Conservation (phyloP, 2,329 filamentous ascomycete genomes). For the Penicillium sp. region DNA sequence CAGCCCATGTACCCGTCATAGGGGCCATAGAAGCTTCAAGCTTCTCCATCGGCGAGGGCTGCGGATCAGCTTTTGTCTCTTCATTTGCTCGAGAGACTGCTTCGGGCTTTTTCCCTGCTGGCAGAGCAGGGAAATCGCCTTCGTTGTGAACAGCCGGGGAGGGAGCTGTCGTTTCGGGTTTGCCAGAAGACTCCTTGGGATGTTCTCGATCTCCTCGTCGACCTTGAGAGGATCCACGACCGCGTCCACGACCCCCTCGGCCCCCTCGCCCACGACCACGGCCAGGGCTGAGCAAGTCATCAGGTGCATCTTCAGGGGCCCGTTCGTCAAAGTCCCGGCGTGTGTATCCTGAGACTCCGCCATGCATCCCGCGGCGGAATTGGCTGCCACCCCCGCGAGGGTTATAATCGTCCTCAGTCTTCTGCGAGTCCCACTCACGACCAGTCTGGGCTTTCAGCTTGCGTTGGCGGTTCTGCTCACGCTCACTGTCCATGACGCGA, state of each 20-base stretch:
- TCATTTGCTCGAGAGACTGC: conserved; percentile 2
- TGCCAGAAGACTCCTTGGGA: conserved; percentile 14
- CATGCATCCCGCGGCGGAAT: conserved; percentile 48
- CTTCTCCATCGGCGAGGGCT: conserved; percentile 15
- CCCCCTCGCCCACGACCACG: conserved; percentile 27
- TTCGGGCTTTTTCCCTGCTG: conserved; percentile 22
- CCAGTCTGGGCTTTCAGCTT: conserved; percentile 55
- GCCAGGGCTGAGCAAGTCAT: conserved; percentile 21
- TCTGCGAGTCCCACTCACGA: conserved; percentile 58
- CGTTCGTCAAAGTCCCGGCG: conserved; percentile 27
- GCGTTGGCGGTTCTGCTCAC: conserved; percentile 54
- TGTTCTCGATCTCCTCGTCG: conserved; percentile 18
- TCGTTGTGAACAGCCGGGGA: conserved; percentile 26
- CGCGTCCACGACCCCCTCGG: conserved; percentile 24
- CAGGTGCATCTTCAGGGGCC: conserved; percentile 17
- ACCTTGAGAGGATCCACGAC: conserved; percentile 21
- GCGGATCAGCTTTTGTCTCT: conserved; percentile 5
- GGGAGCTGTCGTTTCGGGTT: conserved; percentile 12
- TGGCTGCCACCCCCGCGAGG: conserved; percentile 38
- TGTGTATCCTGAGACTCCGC: conserved; percentile 40
- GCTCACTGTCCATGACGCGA: conserved; percentile 56
- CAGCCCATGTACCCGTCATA: conserved; percentile 29
- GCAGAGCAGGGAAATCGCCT: conserved; percentile 33
- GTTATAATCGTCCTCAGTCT: conserved; percentile 51
- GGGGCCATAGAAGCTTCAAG: conserved; percentile 26